phyloP scores from a whole-genome alignment of 306 rosid species.

The Quercus variabilis region DNA sequence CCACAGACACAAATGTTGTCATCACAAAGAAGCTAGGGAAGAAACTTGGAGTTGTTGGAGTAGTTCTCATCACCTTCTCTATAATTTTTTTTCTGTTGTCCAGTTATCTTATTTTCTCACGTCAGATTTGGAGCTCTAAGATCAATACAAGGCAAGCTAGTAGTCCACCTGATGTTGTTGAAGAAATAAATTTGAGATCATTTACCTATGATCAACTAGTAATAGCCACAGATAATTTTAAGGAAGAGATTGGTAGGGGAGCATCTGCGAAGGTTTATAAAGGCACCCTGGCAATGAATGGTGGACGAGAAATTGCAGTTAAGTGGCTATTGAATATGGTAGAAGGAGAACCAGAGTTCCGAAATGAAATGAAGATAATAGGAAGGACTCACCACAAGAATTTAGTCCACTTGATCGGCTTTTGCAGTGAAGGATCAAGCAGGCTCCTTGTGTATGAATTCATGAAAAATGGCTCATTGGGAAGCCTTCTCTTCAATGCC shows the following conservation, averaged over 20 bases:
- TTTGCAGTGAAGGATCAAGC: conserved; percentile 6
- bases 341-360: neutral
- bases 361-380: conserved; percentile 1
- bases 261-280: neutral
- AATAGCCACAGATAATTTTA: neutral
- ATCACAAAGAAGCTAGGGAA: neutral
- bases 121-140: neutral
- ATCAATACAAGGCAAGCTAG: neutral
- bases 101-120: neutral
- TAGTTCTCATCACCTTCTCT: neutral
- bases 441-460: conserved; percentile 4
- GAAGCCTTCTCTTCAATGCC: neutral
- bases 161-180: neutral
- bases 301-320: neutral
- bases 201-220: conserved; percentile 1
- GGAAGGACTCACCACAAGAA: conserved; percentile 1
- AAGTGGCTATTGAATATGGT: neutral
- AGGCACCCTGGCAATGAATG: neutral
- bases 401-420: neutral
- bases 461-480: neutral
- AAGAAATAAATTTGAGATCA: neutral
- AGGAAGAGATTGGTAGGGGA: neutral
- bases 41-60: neutral
- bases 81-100: neutral
- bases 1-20: neutral